Base-by-base conservation (phyloP, 208 protist species). In the Blechomonas ayalai region DNA sequence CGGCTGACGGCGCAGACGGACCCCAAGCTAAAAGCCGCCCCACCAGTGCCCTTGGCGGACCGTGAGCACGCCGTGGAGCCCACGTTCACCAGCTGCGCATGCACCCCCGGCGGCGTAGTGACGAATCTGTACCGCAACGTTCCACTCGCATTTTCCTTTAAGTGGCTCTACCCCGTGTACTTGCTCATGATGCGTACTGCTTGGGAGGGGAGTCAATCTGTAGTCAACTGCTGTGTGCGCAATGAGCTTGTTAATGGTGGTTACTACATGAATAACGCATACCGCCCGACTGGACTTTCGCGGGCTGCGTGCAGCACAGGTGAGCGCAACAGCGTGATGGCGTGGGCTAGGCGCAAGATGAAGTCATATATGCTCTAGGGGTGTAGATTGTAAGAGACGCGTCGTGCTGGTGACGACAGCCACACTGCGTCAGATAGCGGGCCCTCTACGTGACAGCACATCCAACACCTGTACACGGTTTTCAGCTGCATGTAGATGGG, bases 341-440 rank as follows among this genome's bases (percentile, higher is more conserved):
- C 38, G 40, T 88, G 79, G 80, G 71, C 69, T 7, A 15, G 28
- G 22, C 71, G 71, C 25, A 88, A 82, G 50, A 84, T 92, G 76
- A 61, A 76, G 45, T 58, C 79, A 10, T 92, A 86, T 66, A 89
- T 86, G 83, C 73, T 70, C 22, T 85, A 75, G 75, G 70, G 83
- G 3, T 36, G 1, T 67, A 68, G 47, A 12, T 9, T 12, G 15
- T 20, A 8, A 23, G 39, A 46, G 16, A 52, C 28, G 18, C n/a
- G 13, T 19, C 24, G 47, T 38, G 24, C 31, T 22, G 2, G 31
- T 10, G 35, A n/a, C 38, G 29, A 10, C 18, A 35, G 4, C 9
- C 13, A 35, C 20, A 12, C n/a, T n/a, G n/a, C n/a, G n/a, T n/a
- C n/a, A n/a, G n/a, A n/a, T n/a, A n/a, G n/a, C n/a, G n/a, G n/a